A percentile compares a stretch with the other conserved stretches of the same genome.
phyloP scores from a whole-genome alignment of 352 stramenopile genomes.

The Phytophthora fragariae region DNA sequence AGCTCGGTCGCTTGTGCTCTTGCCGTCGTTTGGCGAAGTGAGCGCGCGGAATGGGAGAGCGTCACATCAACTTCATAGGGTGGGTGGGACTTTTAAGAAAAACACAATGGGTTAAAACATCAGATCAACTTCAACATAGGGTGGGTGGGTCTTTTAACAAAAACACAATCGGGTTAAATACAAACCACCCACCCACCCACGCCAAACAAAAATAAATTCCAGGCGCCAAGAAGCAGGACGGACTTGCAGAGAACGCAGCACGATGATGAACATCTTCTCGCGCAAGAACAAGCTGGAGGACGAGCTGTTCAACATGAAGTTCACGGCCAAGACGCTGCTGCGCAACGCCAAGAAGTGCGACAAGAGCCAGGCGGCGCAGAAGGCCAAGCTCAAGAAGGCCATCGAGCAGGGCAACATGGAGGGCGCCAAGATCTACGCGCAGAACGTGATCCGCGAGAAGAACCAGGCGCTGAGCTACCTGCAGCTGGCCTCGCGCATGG shows the following conservation, averaged over 20 bases:
- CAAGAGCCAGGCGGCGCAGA: constrained; percentile 96
- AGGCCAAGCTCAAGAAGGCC: constrained; percentile 97
- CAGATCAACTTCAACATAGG: too few relatives aligned
- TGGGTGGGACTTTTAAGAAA: too few relatives aligned
- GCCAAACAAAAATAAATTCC: too few relatives aligned
- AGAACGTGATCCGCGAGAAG: constrained; percentile 89
- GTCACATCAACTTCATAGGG: background rate
- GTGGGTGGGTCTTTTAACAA: too few relatives aligned
- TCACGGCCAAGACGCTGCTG: constrained; percentile 91
- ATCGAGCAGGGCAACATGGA: constrained; percentile 97
- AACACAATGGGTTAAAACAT: too few relatives aligned
- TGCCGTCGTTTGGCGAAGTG: background rate
- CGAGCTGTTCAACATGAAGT: constrained; percentile 92
- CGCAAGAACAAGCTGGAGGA: constrained; percentile 88
- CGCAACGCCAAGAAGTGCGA: constrained; percentile 97
- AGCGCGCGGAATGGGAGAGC: background rate
- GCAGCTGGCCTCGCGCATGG: constrained; percentile 95
- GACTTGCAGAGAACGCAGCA: background rate
- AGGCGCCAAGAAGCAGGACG: too few relatives aligned
- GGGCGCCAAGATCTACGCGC: constrained; percentile 97
- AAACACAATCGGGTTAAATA: too few relatives aligned
- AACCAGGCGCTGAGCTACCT: constrained; percentile 96
- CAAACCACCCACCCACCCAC: too few relatives aligned
- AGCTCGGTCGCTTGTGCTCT: background rate
- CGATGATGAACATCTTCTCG: constrained; percentile 85